These are phyloP conservation scores for Pseudocercospora macadamiae DNA, from an alignment of 2,329 filamentous ascomycete species.

Conservation along the genomic window DNA sequence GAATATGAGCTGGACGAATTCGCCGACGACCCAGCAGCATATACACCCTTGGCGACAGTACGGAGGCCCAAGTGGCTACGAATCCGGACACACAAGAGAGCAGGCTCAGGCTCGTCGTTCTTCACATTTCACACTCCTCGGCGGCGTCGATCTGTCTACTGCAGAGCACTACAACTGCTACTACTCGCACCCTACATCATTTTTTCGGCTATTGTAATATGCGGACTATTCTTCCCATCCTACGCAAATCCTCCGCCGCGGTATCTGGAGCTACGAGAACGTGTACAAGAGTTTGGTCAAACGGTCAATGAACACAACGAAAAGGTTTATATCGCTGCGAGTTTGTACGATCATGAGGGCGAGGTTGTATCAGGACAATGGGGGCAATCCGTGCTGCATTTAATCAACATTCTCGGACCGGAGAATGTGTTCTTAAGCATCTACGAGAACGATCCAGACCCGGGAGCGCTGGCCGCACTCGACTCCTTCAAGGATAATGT, in stretches of 20 bases:
- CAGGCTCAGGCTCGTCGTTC: slow-evolving; percentile 14
- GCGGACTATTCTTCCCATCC: slow-evolving; percentile 57
- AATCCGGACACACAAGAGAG: slow-evolving; percentile 6
- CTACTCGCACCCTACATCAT: slow-evolving; percentile 20
- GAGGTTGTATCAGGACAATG: slow-evolving; percentile 65
- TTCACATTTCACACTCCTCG: slow-evolving; percentile 19
- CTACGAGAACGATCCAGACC: slow-evolving; percentile 71
- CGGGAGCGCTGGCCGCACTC: slow-evolving; percentile 59
- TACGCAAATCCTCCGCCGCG: slow-evolving; percentile 59
- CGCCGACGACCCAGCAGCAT: slow-evolving; percentile 14
- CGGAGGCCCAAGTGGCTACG: slow-evolving; percentile 17
- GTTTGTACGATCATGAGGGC: slow-evolving; percentile 67
- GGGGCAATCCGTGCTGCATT: slow-evolving; percentile 62
- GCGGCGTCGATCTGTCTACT: slow-evolving; percentile 22
- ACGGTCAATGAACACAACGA: slow-evolving; percentile 59
- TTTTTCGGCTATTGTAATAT: slow-evolving; percentile 41
- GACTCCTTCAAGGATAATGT: slow-evolving; percentile 55
- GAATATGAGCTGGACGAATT: slow-evolving; percentile 22
- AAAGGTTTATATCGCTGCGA: slow-evolving; percentile 74
- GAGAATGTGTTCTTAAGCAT: slow-evolving; percentile 72
- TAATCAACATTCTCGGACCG: slow-evolving; percentile 68
- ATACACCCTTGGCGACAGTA: slow-evolving; percentile 9
- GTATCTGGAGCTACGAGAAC: slow-evolving; percentile 50
- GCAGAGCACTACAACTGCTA: slow-evolving; percentile 20
- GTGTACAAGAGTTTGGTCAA: slow-evolving; percentile 33